Percentiles rank a stretch among this genome's conserved stretches.
These are phyloP conservation scores for Porcisia hertigi DNA, from an alignment of 208 protist species.

Conservation along the genomic window DNA sequence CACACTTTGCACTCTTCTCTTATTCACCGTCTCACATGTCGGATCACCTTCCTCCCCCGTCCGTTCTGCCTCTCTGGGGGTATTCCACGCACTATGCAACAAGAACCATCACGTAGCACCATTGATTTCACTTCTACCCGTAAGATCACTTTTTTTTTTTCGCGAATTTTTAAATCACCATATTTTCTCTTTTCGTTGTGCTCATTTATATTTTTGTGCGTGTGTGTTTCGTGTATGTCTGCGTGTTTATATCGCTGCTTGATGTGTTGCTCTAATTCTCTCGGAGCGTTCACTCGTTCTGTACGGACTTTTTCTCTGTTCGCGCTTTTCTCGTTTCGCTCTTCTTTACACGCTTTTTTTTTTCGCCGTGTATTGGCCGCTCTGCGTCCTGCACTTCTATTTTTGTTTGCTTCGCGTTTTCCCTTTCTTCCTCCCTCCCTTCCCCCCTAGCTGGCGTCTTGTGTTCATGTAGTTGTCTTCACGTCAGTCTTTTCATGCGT, in stretches of 20 bases:
- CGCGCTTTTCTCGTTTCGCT: background rate
- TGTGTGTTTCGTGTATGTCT: background rate
- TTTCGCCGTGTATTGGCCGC: conserved; percentile 4
- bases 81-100: background rate
- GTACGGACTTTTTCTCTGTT: conserved; percentile 3
- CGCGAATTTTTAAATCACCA: background rate
- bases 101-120: background rate
- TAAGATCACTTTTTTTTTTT: background rate
- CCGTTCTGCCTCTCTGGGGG: background rate
- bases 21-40: background rate
- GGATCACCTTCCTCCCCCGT: background rate
- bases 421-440: conserved; percentile 8
- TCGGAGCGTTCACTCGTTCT: background rate
- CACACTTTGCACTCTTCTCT: background rate
- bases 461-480: conserved; percentile 8
- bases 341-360: conserved; percentile 1
- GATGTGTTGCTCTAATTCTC: background rate
- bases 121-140: background rate
- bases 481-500: background rate
- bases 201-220: background rate
- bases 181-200: background rate
- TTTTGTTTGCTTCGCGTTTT: background rate
- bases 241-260: conserved; percentile 3
- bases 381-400: conserved; percentile 1
- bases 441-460: background rate